These are phyloP conservation scores for Whalleya microplaca DNA, from an alignment of 2,329 filamentous ascomycete species.

Conservation along the genomic window DNA sequence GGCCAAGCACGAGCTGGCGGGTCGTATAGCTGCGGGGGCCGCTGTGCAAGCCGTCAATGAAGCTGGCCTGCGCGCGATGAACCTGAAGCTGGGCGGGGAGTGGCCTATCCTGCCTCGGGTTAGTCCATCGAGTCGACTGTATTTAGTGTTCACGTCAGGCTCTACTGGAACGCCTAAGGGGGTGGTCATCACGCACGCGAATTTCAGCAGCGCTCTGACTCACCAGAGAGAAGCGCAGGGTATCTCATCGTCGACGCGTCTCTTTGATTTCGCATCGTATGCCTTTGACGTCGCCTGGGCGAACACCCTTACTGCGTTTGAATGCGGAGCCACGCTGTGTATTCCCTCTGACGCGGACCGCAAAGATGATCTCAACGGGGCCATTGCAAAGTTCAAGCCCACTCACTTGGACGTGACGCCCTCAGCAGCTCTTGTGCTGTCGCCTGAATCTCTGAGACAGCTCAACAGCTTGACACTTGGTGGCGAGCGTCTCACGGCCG, in stretches of 20 bases:
- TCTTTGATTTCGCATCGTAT: slow-evolving; percentile 33
- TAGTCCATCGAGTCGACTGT: no score
- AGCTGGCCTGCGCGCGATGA: no score
- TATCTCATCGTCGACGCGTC: slow-evolving; percentile 11
- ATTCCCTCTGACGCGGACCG: slow-evolving; percentile 38
- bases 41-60: no score
- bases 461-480: no score
- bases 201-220: slow-evolving; percentile 19
- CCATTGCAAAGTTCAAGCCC: neutral
- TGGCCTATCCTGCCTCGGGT: no score
- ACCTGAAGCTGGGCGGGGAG: no score
- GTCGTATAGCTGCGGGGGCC: no score
- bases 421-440: no score
- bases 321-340: slow-evolving; percentile 42
- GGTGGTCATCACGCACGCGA: slow-evolving; percentile 39
- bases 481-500: no score
- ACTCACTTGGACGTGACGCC: neutral
- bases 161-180: slow-evolving; percentile 55
- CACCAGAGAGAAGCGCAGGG: slow-evolving; percentile 16
- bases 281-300: slow-evolving; percentile 43
- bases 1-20: no score
- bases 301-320: slow-evolving; percentile 42
- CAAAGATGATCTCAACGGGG: neutral
- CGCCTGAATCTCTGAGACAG: no score
- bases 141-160: slow-evolving; percentile 51